Evolutionary conservation across 2,329 filamentous ascomycete genomes (phyloP), one percentile per base, ranked within the genome.

Genomic region (Fusarium sp.): DNA sequence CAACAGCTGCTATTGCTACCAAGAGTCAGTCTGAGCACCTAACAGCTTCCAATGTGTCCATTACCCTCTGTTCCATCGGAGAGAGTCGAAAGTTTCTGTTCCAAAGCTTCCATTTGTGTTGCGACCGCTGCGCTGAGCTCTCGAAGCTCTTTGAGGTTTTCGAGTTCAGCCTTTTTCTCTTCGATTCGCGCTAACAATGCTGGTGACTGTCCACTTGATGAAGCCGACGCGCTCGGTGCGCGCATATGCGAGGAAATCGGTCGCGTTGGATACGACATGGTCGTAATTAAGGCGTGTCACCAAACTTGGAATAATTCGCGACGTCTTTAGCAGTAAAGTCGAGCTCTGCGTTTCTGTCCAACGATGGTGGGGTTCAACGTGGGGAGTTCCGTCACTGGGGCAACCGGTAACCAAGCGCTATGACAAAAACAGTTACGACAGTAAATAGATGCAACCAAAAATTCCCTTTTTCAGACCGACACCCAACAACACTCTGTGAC

Each of bases 91-190:
- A 97, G 84, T 81, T 95, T 95, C 78, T 92, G 89, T 77, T 95
- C 92, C 59, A 97, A 82, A 68, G 91, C 90, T 79, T 95, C 91
- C 93, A 97, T 96, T 81, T 96, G 93, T 44, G 89, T 87, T 45
- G 93, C 93, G 38, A 95, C 87, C 5, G 91, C 92, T 28, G 91
- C 92, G 76, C 93, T 95, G 50, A 97, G 86, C 77, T 95, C 92
- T 74, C 93, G 89, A 57, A 97, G 84, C 80, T 96, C 91, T 79
- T 90, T 92, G 65, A 96, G 85, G 77, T 91, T 93, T 75, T 95
- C 92, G 11, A 97, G 87, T 81, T 97, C 94, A 60, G 91, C 90
- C 81, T 93, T 94, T 86, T 97, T 97, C 84, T 96, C 93, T 72
- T 93, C 91, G 79, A 97, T 94, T 72, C 93, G 91, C 48, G 92